Base-by-base conservation (phyloP, 2,329 filamentous ascomycete species). In the Verticillium nubilum region DNA sequence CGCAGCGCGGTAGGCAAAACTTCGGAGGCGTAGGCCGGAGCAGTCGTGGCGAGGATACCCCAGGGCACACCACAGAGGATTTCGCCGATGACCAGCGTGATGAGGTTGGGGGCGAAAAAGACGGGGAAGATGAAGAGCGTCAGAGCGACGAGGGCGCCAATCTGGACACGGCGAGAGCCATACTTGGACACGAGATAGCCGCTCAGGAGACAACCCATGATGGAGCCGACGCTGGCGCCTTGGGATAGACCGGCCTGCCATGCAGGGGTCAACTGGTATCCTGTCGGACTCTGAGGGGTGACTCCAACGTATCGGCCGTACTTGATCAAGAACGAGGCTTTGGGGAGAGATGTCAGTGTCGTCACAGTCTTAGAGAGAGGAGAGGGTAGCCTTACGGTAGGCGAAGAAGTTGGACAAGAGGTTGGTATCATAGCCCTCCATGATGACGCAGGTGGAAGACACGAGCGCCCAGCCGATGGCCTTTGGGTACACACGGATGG, bases 11-110 rank as follows among this genome's bases (percentile, higher is more conserved):
- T 74, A 2, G 85, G 85, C 42, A 82, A 84, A 6, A 87, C 81
- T 68, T 88, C 85, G 1, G 81, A 82, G 7, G 83, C 83, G 65
- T 87, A 87, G 0, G 84, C 80, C 0, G 85, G 80, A 0, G 80
- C 80, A 58, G 82, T 82, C 27, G 85, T 81, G 5, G 83, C 83
- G 67, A 85, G 87, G 58, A 81, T 83, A 2, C 84, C 85, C n/a
- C 85, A 76, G 0, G 87, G 80, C 6, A 87, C 73, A 1, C 86
- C 86, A 26, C 82, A 81, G 0, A 88, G 74, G 2, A 89, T 73
- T 73, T 88, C 84, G 28, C 84, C 83, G 2, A 82, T 82, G n/a
- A 86, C 78, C 2, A 88, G 74, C 13, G 81, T 79, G 7, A 76
- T 66, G 13, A 86, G 74, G 1, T 79, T 81, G 2, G 79, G 77